Evolutionary conservation across 1,139 yeast species (phyloP), one percentile per base, ranked within the genome.

Genomic region (Hanseniaspora uvarum): DNA sequence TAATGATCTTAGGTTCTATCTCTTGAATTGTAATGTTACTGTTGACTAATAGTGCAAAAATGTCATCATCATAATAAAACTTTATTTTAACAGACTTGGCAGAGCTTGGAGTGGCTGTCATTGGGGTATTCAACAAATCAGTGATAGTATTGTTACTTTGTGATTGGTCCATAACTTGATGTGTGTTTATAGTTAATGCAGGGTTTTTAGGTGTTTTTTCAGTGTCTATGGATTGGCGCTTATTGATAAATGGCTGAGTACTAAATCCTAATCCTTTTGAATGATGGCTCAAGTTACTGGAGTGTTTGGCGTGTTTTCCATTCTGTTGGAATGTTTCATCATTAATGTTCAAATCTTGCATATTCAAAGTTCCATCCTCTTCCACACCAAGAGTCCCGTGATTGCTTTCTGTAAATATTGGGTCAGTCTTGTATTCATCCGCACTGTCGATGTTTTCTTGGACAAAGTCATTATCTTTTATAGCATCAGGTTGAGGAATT

Each of bases 1-100:
- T 82, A 53, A 76, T 72, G 53, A 89, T 77, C 62, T 83, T 79
- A 33, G 73, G 71, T 62, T 79, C 78, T 57, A 92, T 70, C 54
- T 83, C 88, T 37, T 68, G 71, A 55, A 84, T 73, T 4, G 81
- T 71, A 50, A 83, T 78, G 59, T 75, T 76, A 5, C 77, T 69
- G 12, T 89, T 85, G 48, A 92, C 78, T 56, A 86, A 73, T 55
- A 92, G 74, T 8, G 95, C 97, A 72, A 92, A 87, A 28, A 89
- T 83, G 66, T 89, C 97, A 62, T 88, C 96, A 57, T 82, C 82
- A 63, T 81, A 86, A 67, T 85, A 89, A 60, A 92, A 88, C 68
- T 92, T 92, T 48, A 80, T 83, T 71, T 81, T 92, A 60, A 71
- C 60, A 1, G 68, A 63, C 55, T 65, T 65, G 5, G 46, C 43